Conservation (phyloP, 2,329 filamentous ascomycete species). For the Graphilbum sp. region DNA sequence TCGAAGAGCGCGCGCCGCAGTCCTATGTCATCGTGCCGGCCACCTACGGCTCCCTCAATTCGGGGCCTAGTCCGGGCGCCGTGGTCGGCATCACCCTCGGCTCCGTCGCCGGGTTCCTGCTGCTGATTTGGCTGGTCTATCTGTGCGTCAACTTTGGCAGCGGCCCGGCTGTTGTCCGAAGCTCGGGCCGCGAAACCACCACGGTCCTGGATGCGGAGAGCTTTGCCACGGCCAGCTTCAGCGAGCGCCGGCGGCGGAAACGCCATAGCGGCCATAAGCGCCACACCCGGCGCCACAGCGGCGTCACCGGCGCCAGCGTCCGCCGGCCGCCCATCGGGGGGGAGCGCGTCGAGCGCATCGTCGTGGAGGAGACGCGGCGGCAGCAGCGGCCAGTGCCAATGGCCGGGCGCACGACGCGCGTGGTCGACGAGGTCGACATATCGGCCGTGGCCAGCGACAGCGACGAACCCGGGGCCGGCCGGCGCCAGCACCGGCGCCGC, state of each 20-base stretch:
- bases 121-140: slow-evolving; percentile 19
- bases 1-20: slow-evolving; percentile 1
- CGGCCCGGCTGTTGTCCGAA: slow-evolving; percentile 3
- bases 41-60: slow-evolving; percentile 14
- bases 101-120: slow-evolving; percentile 25
- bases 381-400: neutral
- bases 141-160: slow-evolving; percentile 14
- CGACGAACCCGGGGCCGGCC: neutral
- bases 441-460: neutral
- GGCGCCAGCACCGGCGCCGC: neutral
- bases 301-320: neutral
- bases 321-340: neutral
- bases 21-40: slow-evolving; percentile 13
- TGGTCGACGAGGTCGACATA: slow-evolving; percentile 1
- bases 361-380: neutral
- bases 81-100: slow-evolving; percentile 23
- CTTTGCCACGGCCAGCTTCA: slow-evolving; percentile 11
- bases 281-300: neutral
- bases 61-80: slow-evolving; percentile 16
- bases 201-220: slow-evolving; percentile 8
- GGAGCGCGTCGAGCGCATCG: neutral
- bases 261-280: no score
- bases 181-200: neutral
- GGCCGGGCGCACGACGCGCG: neutral
- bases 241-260: slow-evolving; percentile 8